Evolutionary conservation across 768 basidiomycete genomes (phyloP).

Genomic region (Suillus lakei): DNA sequence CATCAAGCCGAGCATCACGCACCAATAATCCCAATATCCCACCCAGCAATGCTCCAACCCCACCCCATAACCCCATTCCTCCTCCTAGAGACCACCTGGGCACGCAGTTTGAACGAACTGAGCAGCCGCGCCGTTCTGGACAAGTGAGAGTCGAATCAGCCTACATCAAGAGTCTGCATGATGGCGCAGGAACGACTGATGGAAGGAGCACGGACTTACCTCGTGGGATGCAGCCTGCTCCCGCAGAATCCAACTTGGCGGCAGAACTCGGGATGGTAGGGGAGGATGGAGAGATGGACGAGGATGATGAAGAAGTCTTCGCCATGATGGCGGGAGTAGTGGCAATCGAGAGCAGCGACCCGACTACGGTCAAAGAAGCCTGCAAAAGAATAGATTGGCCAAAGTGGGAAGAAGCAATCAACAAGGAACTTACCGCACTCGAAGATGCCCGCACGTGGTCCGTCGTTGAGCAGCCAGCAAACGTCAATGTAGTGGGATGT

Average conservation of each 20-base stretch:
- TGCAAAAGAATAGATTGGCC: slow-evolving; percentile 24
- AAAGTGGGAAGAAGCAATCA: slow-evolving; percentile 25
- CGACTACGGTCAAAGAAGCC: slow-evolving; percentile 23
- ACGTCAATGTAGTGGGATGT: too few species aligned
- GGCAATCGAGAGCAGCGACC: slow-evolving; percentile 14
- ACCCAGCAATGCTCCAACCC: too few species aligned
- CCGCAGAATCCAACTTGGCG: background rate
- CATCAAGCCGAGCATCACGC: too few species aligned
- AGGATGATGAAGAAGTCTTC: slow-evolving; percentile 11
- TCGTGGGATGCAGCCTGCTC: background rate
- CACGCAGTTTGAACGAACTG: too few species aligned
- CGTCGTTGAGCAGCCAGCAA: slow-evolving; percentile 26
- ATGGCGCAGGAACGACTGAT: background rate
- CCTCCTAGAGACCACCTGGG: too few species aligned
- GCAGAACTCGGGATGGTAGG: slow-evolving; percentile 12
- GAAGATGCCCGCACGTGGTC: slow-evolving; percentile 33
- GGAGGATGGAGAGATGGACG: slow-evolving; percentile 12
- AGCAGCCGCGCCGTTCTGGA: too few species aligned
- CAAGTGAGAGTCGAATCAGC: too few species aligned
- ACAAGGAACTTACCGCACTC: slow-evolving; percentile 19
- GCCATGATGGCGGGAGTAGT: background rate
- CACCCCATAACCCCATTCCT: too few species aligned
- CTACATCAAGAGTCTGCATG: too few species aligned
- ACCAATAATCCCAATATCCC: too few species aligned
- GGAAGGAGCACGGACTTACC: background rate